These are phyloP conservation scores for Elongisporangium undulatum DNA, from an alignment of 352 stramenopile species.

Conservation along the genomic window DNA sequence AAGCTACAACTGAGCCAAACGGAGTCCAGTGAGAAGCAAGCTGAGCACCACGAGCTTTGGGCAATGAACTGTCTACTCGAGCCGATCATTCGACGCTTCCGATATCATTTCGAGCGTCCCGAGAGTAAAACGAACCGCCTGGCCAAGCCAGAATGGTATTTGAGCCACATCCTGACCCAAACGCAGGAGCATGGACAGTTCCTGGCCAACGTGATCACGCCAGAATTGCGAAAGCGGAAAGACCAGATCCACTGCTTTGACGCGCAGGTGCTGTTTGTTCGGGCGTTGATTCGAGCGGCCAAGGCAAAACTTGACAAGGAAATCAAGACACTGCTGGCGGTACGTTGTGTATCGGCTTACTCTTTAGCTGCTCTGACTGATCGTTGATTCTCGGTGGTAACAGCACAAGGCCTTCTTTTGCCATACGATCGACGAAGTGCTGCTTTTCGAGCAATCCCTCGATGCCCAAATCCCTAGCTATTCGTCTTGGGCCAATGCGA, in stretches of 20 bases:
- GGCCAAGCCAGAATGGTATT: slow-evolving; percentile 71
- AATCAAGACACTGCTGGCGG: slow-evolving; percentile 33
- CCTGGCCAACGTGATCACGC: slow-evolving; percentile 30
- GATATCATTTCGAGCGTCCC: slow-evolving; percentile 66
- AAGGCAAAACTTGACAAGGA: slow-evolving; percentile 49
- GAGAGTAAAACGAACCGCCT: slow-evolving; percentile 70
- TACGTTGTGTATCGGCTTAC: no score
- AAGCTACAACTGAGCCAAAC: slow-evolving; percentile 51
- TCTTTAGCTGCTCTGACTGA: no score
- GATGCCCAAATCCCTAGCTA: slow-evolving; percentile 60
- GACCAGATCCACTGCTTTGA: slow-evolving; percentile 47
- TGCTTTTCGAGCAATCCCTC: slow-evolving; percentile 65
- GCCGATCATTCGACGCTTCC: slow-evolving; percentile 52
- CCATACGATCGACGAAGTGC: slow-evolving; percentile 67
- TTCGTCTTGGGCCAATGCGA: slow-evolving; percentile 32
- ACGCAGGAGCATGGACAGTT: slow-evolving; percentile 39
- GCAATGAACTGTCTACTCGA: slow-evolving; percentile 61
- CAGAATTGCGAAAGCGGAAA: slow-evolving; percentile 42
- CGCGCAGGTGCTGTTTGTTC: slow-evolving; percentile 54
- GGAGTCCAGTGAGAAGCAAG: slow-evolving; percentile 9
- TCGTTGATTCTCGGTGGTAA: neutral
- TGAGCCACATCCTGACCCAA: slow-evolving; percentile 60
- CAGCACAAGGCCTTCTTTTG: slow-evolving; percentile 50
- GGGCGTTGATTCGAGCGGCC: slow-evolving; percentile 31
- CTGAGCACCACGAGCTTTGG: slow-evolving; percentile 33